phyloP scores from a whole-genome alignment of 352 stramenopile species.

The Blastocystis sp. region DNA sequence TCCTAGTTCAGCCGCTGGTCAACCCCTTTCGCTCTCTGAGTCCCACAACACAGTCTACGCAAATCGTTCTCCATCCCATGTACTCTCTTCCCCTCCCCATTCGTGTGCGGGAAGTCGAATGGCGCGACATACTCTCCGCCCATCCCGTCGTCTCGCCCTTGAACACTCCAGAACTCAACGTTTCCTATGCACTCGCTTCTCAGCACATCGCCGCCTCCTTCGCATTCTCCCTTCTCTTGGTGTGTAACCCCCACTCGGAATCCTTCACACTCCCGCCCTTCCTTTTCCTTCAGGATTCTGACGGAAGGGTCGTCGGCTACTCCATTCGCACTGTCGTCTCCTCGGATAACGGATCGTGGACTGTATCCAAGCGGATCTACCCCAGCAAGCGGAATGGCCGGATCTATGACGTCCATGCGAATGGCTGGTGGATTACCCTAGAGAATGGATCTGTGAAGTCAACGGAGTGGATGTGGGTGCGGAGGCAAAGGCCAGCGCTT shows the following conservation, averaged over 20 bases:
- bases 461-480: background rate
- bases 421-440: conserved; percentile 11
- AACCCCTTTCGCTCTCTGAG: background rate
- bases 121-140: background rate
- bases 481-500: background rate
- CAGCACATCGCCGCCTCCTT: background rate
- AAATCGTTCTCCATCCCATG: background rate
- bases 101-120: background rate
- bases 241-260: background rate
- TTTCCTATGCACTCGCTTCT: background rate
- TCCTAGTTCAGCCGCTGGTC: background rate
- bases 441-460: background rate
- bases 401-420: conserved; percentile 40
- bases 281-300: conserved; percentile 3
- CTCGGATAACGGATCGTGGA: background rate
- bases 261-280: background rate
- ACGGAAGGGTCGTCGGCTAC: background rate
- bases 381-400: background rate
- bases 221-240: conserved; percentile 15
- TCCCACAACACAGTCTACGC: background rate
- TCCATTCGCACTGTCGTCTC: conserved; percentile 5
- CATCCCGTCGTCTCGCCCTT: background rate
- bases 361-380: conserved; percentile 28
- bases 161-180: background rate
- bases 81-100: conserved; percentile 20